A percentile compares a stretch with the other conserved stretches of the same genome.
Conservation (phyloP, 305 asterid genomes). For the Solanum hybrid region DNA sequence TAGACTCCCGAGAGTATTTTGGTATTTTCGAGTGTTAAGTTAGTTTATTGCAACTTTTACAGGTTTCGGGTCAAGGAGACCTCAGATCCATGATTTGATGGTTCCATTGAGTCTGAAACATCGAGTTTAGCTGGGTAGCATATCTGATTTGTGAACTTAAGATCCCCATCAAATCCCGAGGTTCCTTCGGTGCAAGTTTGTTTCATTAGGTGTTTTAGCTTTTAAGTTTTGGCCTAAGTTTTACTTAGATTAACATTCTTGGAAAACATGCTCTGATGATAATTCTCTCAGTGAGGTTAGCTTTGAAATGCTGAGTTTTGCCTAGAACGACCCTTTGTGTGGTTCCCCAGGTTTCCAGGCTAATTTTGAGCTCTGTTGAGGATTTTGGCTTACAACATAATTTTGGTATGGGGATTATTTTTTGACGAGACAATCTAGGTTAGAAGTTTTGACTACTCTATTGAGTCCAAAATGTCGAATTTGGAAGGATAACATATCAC, state of each 20-base stretch:
- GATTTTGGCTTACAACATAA: background rate
- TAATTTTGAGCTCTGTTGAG: background rate
- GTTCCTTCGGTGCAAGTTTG: background rate
- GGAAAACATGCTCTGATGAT: background rate
- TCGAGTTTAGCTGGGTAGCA: background rate
- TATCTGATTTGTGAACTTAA: background rate
- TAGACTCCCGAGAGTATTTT: background rate
- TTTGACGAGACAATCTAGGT: background rate
- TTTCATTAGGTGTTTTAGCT: background rate
- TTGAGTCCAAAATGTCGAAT: background rate
- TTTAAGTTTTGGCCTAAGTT: background rate
- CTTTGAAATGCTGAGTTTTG: background rate
- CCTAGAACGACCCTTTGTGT: background rate
- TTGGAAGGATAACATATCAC: background rate
- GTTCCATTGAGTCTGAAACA: background rate
- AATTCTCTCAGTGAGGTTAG: background rate
- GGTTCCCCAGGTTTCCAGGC: background rate
- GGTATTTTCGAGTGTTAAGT: too few species aligned
- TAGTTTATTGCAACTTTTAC: background rate
- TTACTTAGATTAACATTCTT: background rate
- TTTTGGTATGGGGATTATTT: background rate
- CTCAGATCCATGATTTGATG: background rate
- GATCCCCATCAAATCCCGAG: background rate
- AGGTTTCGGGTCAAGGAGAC: background rate
- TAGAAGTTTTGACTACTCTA: too few species aligned